Conservation (phyloP, 2,329 filamentous ascomycete species). For the Lecanosticta acicola region DNA sequence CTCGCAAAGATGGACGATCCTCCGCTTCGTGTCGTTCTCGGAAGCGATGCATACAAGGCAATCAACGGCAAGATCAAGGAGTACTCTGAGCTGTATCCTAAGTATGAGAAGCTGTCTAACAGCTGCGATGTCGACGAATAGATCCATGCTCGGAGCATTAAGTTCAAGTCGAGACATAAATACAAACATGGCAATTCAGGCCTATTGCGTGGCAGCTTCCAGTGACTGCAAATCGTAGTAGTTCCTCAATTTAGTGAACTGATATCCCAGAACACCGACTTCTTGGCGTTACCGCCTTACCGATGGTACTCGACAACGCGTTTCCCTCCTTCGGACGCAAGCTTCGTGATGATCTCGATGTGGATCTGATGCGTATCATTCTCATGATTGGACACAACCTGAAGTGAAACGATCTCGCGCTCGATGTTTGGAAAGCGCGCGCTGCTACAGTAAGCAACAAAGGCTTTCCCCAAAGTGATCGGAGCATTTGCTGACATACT, state of each 20-base stretch:
- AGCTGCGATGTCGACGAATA: constrained; percentile 9
- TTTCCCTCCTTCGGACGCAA: constrained; percentile 3
- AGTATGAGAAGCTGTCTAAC: constrained; percentile 41
- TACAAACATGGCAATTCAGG: not conserved
- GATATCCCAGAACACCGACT: constrained; percentile 9
- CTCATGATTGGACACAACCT: constrained; percentile 7
- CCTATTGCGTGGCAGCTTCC: constrained; percentile 3
- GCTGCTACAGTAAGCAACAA: not conserved
- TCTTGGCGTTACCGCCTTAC: constrained; percentile 10
- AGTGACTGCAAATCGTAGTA: constrained; percentile 15
- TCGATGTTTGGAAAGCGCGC: constrained; percentile 7
- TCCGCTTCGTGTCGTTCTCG: constrained; percentile 50
- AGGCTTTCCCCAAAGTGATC: too few relatives aligned
- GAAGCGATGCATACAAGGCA: constrained; percentile 47
- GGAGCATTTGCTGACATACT: too few relatives aligned
- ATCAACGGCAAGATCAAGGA: constrained; percentile 49
- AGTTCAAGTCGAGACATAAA: not conserved
- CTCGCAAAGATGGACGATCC: constrained; percentile 49
- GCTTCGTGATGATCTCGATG: constrained; percentile 8
- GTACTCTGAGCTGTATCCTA: constrained; percentile 45
- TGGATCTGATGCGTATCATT: constrained; percentile 8
- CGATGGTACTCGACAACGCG: constrained; percentile 12
- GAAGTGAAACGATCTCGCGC: constrained; percentile 7
- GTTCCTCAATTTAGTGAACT: constrained; percentile 14
- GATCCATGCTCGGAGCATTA: not conserved